Evolutionary conservation across 169 alveolate genomes (phyloP).

Genomic region (Eimeria acervulina): DNA sequence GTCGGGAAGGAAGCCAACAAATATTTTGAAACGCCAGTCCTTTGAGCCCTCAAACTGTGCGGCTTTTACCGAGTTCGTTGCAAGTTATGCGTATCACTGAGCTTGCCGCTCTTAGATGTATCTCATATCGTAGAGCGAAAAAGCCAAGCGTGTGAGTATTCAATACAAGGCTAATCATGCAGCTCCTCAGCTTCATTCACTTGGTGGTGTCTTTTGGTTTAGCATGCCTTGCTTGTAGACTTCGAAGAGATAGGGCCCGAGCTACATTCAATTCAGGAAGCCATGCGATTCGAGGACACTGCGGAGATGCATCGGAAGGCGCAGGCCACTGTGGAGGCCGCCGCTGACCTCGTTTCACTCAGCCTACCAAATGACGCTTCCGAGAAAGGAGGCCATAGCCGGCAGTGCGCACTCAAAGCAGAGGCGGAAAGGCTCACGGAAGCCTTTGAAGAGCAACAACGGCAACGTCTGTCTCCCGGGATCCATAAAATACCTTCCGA

Average conservation of each 20-base stretch:
- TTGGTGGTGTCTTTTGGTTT: background rate
- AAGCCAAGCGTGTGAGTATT: background rate
- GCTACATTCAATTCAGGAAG: conserved; percentile 1
- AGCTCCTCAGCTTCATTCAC: background rate
- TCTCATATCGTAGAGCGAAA: no score
- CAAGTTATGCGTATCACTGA: background rate
- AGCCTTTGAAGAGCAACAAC: conserved; percentile 53
- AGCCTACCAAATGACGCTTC: background rate
- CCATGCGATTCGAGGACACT: background rate
- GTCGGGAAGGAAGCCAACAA: conserved; percentile 16
- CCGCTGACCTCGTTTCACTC: conserved; percentile 49
- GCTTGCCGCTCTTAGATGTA: background rate
- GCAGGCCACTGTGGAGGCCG: conserved; percentile 61
- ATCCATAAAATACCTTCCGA: background rate
- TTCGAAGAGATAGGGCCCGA: conserved; percentile 12
- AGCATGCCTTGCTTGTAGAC: background rate
- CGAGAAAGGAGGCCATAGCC: background rate
- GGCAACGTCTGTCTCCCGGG: background rate
- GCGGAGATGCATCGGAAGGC: conserved; percentile 42
- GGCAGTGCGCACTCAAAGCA: conserved; percentile 19
- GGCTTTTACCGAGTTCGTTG: conserved; percentile 14
- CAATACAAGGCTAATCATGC: background rate
- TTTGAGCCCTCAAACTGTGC: conserved; percentile 31
- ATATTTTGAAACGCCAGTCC: conserved; percentile 33
- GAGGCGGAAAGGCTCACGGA: conserved; percentile 33